phyloP scores from a whole-genome alignment of 768 basidiomycete genomes.

The Lentinula raphanica region DNA sequence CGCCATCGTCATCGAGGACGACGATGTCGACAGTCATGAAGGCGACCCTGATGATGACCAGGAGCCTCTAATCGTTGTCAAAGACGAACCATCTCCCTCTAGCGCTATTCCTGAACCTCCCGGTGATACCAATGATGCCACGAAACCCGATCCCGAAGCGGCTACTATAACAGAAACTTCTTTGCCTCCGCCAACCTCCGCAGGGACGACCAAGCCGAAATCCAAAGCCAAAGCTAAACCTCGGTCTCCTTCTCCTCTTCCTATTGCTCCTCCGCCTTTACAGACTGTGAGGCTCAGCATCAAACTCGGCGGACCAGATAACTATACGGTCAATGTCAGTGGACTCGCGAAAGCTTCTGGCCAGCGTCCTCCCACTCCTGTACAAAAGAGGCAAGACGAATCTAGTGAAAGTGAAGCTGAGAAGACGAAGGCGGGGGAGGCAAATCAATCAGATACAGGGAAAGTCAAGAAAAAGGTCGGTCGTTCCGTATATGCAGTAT shows the following conservation, averaged over 20 bases:
- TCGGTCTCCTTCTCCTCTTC: slow-evolving; percentile 55
- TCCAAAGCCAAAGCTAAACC: slow-evolving; percentile 38
- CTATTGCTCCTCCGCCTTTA: slow-evolving; percentile 45
- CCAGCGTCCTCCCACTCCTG: slow-evolving; percentile 51
- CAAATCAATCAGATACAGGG: slow-evolving; percentile 33
- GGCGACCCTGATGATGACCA: background rate
- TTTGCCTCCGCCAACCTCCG: background rate
- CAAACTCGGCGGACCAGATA: slow-evolving; percentile 62
- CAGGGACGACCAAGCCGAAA: slow-evolving; percentile 45
- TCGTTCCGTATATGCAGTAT: background rate
- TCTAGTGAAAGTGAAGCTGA: slow-evolving; percentile 55
- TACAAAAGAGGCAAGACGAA: slow-evolving; percentile 32
- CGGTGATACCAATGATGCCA: background rate
- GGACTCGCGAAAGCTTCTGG: slow-evolving; percentile 56
- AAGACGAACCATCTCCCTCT: background rate
- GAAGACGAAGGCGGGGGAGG: slow-evolving; percentile 17
- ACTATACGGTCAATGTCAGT: slow-evolving; percentile 70
- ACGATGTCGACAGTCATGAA: background rate
- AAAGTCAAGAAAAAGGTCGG: slow-evolving; percentile 16
- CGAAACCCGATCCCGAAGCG: background rate
- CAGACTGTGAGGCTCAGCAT: slow-evolving; percentile 69
- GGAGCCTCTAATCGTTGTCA: background rate
- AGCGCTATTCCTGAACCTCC: background rate
- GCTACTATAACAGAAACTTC: background rate
- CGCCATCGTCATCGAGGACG: background rate